phyloP scores from a whole-genome alignment of 805 yeast species.

The Pichia eremophila region DNA sequence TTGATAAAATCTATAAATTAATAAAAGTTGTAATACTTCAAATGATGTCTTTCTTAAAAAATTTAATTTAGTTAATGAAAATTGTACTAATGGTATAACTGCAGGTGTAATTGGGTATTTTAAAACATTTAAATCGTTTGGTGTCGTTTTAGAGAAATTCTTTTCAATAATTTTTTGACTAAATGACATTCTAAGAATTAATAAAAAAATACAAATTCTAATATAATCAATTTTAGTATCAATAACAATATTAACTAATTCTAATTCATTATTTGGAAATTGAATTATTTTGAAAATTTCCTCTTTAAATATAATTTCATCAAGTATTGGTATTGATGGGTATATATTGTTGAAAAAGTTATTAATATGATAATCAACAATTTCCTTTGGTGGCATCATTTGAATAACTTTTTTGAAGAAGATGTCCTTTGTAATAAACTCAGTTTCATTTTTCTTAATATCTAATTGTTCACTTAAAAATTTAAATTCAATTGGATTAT shows the following conservation, averaged over 20 bases:
- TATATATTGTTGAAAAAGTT: constrained; percentile 31
- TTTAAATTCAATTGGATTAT: not conserved
- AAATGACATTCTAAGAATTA: constrained; percentile 23
- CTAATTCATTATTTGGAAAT: constrained; percentile 2
- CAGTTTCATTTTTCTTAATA: not conserved
- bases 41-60: constrained; percentile 31
- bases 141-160: constrained; percentile 3
- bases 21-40: constrained; percentile 34
- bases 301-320: constrained; percentile 29
- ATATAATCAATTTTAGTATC: constrained; percentile 14
- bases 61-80: constrained; percentile 32
- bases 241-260: constrained; percentile 2
- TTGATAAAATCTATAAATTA: constrained; percentile 32
- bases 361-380: constrained; percentile 22
- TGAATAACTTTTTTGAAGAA: constrained; percentile 7
- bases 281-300: constrained; percentile 28
- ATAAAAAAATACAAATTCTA: constrained; percentile 19
- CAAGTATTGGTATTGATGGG: constrained; percentile 40
- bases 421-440: not conserved
- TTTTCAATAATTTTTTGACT: constrained; percentile 14
- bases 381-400: constrained; percentile 20
- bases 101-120: constrained; percentile 32
- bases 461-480: constrained; percentile 3
- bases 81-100: constrained; percentile 29
- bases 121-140: constrained; percentile 9